Evolutionary conservation across 2,329 filamentous ascomycete species (phyloP), one percentile per base, ranked within the genome.

Genomic region (Sclerotinia sclerotiorum): DNA sequence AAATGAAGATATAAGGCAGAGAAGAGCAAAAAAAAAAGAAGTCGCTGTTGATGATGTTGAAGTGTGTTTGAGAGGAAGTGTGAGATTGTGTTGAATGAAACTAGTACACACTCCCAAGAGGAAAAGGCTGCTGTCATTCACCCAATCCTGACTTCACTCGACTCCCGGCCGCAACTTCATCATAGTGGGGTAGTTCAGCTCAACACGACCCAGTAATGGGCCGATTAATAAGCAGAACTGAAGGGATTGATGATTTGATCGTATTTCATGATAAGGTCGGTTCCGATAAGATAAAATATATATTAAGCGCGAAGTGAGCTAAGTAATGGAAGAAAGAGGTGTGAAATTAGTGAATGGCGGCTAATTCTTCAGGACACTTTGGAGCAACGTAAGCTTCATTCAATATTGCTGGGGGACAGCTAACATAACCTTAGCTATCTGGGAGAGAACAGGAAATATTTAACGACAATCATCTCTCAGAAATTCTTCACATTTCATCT

Each of bases 341-440:
- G 64, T 66, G 64, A 21, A 29, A 24, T 32, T 51, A 67, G 60
- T 51, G n/a, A 51, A 52, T 49, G 42, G 52, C 64, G 64, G 49
- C 51, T 57, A 58, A 60, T 57, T 51, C 60, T 65, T 68, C 62
- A 73, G 70, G 70, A 73, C 72, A 74, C 69, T 69, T 72, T 67
- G 51, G 65, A 69, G 65, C 69, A 67, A 72, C 73, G 73, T 74
- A 73, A 74, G 74, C 72, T 74, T 63, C 55, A 64, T 74, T 63
- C 55, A 64, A 70, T 70, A 65, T 69, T 58, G 24, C 54, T 10
- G 32, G 44, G 44, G 29, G 32, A 61, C 64, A 61, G 64, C 54
- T 35, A 29, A 29, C 29, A 2, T 29, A 29, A 29, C 29, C 29
- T 29, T 60, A 39, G 64, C 64, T 60, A 39, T 27, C 5, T 49